phyloP scores from a whole-genome alignment of 192 early-diverging fungal species.

The Coemansia sp. region DNA sequence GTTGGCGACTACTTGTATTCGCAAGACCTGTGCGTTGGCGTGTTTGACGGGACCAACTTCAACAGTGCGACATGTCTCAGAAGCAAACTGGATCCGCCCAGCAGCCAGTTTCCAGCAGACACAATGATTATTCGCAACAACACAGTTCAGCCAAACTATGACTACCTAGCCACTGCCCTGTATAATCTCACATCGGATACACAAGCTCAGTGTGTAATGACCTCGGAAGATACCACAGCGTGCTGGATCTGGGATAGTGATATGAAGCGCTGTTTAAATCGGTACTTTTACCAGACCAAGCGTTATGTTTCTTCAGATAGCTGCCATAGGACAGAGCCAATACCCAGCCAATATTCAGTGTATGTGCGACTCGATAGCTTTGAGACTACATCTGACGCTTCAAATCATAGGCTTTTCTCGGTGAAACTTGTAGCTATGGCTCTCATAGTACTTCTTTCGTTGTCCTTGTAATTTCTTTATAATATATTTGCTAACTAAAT shows the following conservation, averaged over 20 bases:
- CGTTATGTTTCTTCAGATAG: constrained; percentile 12
- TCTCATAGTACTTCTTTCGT: constrained; percentile 2
- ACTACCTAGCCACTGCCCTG: constrained; percentile 19
- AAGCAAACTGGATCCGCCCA: constrained; percentile 12
- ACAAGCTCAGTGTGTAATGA: constrained; percentile 51
- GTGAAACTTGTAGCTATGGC: constrained; percentile 12
- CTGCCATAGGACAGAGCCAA: constrained; percentile 21
- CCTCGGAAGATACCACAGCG: constrained; percentile 20
- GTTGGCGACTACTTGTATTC: constrained; percentile 45
- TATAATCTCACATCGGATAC: constrained; percentile 28
- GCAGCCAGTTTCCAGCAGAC: constrained; percentile 7
- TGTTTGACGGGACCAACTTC: constrained; percentile 41
- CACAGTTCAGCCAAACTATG: constrained; percentile 16
- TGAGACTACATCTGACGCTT: constrained; percentile 2
- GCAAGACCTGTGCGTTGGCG: constrained; percentile 45
- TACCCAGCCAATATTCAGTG: constrained; percentile 17
- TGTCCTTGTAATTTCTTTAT: background rate
- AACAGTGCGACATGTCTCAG: constrained; percentile 41
- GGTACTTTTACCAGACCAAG: constrained; percentile 15
- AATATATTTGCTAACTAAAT: no score
- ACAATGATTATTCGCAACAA: constrained; percentile 42
- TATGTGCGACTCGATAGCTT: constrained; percentile 32
- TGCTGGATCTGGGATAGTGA: constrained; percentile 43
- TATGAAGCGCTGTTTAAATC: constrained; percentile 15
- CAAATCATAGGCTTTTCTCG: background rate